Conservation (phyloP, 2,329 filamentous ascomycete species). For the Trichoderma simmonsii region DNA sequence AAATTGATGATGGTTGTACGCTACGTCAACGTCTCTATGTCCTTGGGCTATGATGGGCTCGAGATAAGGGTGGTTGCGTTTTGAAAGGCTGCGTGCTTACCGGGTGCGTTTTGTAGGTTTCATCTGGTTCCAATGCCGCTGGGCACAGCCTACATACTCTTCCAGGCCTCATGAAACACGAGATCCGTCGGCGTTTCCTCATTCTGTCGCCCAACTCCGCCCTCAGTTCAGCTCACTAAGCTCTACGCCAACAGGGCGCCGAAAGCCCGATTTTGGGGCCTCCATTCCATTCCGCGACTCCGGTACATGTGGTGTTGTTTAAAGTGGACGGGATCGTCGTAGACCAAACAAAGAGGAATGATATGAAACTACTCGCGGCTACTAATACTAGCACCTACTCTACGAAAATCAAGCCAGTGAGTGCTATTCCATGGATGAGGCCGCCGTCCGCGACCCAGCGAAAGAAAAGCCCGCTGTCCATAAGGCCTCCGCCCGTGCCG, state of each 20-base stretch:
- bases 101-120: background rate
- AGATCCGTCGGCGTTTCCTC: background rate
- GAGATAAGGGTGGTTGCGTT: background rate
- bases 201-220: background rate
- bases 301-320: background rate
- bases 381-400: background rate
- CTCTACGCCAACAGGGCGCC: background rate
- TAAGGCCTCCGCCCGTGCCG: background rate
- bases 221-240: constrained; percentile 1
- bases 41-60: background rate
- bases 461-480: background rate
- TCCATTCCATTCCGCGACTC: constrained; percentile 6
- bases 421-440: background rate
- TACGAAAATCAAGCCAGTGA: background rate
- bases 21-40: background rate
- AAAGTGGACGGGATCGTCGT: background rate
- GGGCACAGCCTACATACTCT: background rate
- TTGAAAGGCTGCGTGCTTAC: constrained; percentile 2
- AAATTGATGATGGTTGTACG: background rate
- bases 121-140: background rate
- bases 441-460: background rate
- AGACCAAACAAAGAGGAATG: background rate
- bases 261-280: background rate
- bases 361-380: background rate
- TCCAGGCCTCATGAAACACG: background rate